These are phyloP conservation scores for Pseudomicrostroma phylloplanum DNA, from an alignment of 1,284 basidiomycete species.

Conservation along the genomic window DNA sequence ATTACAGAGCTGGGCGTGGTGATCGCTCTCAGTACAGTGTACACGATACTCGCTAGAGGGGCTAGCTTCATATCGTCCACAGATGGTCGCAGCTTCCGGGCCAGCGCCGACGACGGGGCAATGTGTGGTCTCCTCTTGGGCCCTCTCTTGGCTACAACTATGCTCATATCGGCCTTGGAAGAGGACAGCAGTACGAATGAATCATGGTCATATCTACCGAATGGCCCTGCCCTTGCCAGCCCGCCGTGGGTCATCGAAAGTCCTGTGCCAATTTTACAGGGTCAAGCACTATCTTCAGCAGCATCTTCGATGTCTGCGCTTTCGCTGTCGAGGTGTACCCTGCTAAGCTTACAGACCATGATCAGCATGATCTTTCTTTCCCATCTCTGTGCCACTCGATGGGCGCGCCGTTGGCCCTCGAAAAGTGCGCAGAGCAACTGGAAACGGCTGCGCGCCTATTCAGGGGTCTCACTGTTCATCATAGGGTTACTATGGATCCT, in stretches of 20 bases:
- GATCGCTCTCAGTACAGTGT: slow-evolving; percentile 23
- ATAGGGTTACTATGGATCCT: slow-evolving; percentile 44
- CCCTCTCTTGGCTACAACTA: slow-evolving; percentile 29
- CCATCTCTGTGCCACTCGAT: slow-evolving; percentile 32
- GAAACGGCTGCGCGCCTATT: slow-evolving; percentile 49
- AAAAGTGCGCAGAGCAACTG: slow-evolving; percentile 39
- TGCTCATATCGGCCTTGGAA: slow-evolving; percentile 30
- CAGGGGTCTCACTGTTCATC: slow-evolving; percentile 46
- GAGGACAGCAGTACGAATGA: slow-evolving; percentile 14
- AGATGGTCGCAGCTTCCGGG: slow-evolving; percentile 35
- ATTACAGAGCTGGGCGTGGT: slow-evolving; percentile 23
- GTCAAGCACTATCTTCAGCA: slow-evolving; percentile 5
- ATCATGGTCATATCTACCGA: slow-evolving; percentile 8
- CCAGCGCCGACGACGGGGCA: slow-evolving; percentile 34
- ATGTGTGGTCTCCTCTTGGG: slow-evolving; percentile 32
- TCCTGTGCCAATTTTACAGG: slow-evolving; percentile 26
- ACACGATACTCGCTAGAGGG: slow-evolving; percentile 27
- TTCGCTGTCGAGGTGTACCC: slow-evolving; percentile 29
- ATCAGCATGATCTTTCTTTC: slow-evolving; percentile 28
- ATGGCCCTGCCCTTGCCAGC: slow-evolving; percentile 25
- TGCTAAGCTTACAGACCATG: slow-evolving; percentile 33
- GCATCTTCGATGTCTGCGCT: slow-evolving; percentile 24
- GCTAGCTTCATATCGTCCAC: slow-evolving; percentile 39
- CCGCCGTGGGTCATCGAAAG: slow-evolving; percentile 32
- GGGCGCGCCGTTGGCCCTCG: slow-evolving; percentile 26